Evolutionary conservation across 768 basidiomycete species (phyloP), one percentile per base, ranked within the genome.

Genomic region (Leccinum imitatum): DNA sequence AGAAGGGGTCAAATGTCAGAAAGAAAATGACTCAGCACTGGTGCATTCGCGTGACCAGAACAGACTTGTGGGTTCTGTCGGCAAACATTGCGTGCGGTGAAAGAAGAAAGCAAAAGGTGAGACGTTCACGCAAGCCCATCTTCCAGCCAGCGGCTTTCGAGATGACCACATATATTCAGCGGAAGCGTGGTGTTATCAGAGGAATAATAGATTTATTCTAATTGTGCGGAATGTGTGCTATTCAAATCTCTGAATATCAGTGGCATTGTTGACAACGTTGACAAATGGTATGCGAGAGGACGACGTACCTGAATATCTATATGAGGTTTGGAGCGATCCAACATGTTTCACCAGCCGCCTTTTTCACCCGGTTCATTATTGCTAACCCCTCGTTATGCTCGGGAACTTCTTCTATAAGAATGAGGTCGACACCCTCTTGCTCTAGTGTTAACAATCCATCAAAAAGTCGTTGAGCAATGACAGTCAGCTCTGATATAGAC

Each of bases 351-450:
- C 87, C 85, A 7, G 95, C 94, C 2, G 96, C 95, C 71, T 98
- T 98, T 62, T 83, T 83, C 25, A 95, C 85, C 17, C 96, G 82
- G 72, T 98, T 97, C 93, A 97, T 98, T 30, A 98, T 84, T 6
- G 96, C 96, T 30, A 97, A 75, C 0, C 96, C 96, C 67, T 97
- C 89, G 37, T 85, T 82, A 30, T 82, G 83, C 73, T 97, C 93
- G 41, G 79, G 75, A 9, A 95, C 80, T 61, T 89, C 93, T 73
- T 98, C 95, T 58, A 96, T 83, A 13, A 96, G 71, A 63, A 98
- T 96, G 54, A 87, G 67, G 67, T 93, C 87, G 3, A 93, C 93
- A 4, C 87, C 89, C 53, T 82, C 79, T 25, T 71, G 76, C 60
- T 98, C 96, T 37, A 98, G 77, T 2, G 87, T 83, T 47, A 97